Percentiles rank a stretch among this genome's conserved stretches.
Evolutionary conservation across 345 rosid species (phyloP).

Genomic region (Murraya koenigii): DNA sequence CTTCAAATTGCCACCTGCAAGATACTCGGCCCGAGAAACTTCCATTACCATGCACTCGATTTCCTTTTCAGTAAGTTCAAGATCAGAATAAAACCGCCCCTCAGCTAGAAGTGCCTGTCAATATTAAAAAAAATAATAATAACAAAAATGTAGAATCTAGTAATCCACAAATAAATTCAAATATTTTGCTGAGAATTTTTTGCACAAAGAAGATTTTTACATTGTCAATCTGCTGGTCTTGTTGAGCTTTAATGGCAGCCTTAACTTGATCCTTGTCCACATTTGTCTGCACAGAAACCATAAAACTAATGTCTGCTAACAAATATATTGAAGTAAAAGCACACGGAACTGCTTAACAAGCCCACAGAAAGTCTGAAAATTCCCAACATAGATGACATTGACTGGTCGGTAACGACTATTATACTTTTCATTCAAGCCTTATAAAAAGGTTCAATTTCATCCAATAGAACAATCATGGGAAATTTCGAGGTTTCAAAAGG

Average conservation of each 20-base stretch:
- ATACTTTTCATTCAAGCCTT: neutral
- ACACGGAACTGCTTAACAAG: neutral
- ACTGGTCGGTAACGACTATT: neutral
- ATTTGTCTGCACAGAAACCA: constrained; percentile 55
- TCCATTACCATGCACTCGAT: constrained; percentile 94
- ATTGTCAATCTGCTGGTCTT: constrained; percentile 93
- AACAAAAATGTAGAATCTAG: constrained; percentile 3
- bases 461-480: neutral
- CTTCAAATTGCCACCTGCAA: constrained; percentile 61
- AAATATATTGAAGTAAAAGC: neutral
- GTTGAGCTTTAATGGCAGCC: constrained; percentile 99
- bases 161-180: constrained; percentile 1
- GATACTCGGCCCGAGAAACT: constrained; percentile 96
- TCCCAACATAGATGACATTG: neutral
- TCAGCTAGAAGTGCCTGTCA: constrained; percentile 91
- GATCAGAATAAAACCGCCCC: constrained; percentile 85
- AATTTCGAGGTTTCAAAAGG: neutral
- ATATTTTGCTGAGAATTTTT: neutral
- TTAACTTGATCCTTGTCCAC: constrained; percentile 92
- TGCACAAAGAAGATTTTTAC: constrained; percentile 33
- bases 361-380: neutral
- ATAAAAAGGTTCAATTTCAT: neutral
- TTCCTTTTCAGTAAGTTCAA: constrained; percentile 96
- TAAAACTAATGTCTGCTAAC: neutral
- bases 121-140: neutral